These are phyloP conservation scores for Pseudohalonectria lignicola DNA, from an alignment of 2,329 filamentous ascomycete species.

Conservation along the genomic window DNA sequence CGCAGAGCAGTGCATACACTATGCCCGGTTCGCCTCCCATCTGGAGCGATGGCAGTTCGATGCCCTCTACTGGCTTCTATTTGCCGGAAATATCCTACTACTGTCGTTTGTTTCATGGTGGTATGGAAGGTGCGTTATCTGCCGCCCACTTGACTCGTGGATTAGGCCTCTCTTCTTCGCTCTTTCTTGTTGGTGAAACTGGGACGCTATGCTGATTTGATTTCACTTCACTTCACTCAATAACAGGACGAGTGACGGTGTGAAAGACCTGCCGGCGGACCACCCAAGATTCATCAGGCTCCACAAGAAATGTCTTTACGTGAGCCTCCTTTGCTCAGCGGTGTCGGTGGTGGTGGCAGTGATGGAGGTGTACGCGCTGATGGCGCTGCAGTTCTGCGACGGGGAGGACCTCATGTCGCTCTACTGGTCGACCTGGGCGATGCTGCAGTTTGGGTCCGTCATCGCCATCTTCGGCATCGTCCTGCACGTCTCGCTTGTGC, in stretches of 20 bases:
- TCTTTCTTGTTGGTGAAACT: no score
- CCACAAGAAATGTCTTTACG: slow-evolving; percentile 24
- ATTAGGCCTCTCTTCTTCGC: neutral
- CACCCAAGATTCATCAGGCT: neutral
- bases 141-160: neutral
- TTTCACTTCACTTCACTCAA: no score
- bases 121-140: slow-evolving; percentile 24
- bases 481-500: slow-evolving; percentile 37
- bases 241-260: slow-evolving; percentile 1
- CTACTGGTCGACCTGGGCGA: slow-evolving; percentile 52
- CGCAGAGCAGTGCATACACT: slow-evolving; percentile 21
- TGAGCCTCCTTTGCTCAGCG: slow-evolving; percentile 31
- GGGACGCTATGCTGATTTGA: no score
- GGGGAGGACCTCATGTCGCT: slow-evolving; percentile 48
- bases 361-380: slow-evolving; percentile 41
- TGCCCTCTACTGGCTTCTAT: slow-evolving; percentile 34
- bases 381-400: slow-evolving; percentile 47
- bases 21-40: slow-evolving; percentile 31
- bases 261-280: neutral
- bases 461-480: slow-evolving; percentile 49
- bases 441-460: slow-evolving; percentile 45
- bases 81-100: slow-evolving; percentile 29
- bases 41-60: slow-evolving; percentile 30
- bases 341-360: slow-evolving; percentile 33
- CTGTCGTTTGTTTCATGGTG: slow-evolving; percentile 31